phyloP scores from a whole-genome alignment of 306 rosid genomes.

The Citrullus colocynthis region DNA sequence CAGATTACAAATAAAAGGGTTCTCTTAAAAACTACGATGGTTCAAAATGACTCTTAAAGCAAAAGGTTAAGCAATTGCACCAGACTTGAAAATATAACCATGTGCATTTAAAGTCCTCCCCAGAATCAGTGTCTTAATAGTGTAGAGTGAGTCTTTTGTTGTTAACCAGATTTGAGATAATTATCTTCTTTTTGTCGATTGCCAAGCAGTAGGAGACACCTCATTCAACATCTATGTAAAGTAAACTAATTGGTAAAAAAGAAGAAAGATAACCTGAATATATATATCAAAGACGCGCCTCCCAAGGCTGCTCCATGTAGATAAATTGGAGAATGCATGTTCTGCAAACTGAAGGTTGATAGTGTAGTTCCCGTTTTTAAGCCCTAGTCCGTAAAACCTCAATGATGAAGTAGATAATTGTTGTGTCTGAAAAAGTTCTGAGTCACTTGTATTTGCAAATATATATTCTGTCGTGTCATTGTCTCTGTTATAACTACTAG shows the following conservation, averaged over 20 bases:
- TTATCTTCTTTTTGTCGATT: background rate
- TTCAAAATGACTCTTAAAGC: too few relatives aligned
- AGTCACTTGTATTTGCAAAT: constrained; percentile 19
- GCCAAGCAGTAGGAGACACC: background rate
- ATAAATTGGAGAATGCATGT: constrained; percentile 17
- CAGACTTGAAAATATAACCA: too few relatives aligned
- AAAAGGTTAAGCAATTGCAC: too few relatives aligned
- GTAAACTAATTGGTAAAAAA: background rate
- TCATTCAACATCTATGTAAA: background rate
- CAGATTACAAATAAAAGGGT: too few relatives aligned
- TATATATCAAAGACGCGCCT: constrained; percentile 55
- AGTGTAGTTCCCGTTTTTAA: constrained; percentile 45
- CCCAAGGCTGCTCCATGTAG: constrained; percentile 50
- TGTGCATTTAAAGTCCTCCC: background rate
- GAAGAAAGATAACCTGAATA: constrained; percentile 35
- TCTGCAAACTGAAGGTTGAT: constrained; percentile 53
- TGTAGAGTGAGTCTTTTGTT: background rate
- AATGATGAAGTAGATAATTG: constrained; percentile 58
- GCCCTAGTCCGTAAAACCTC: constrained; percentile 58
- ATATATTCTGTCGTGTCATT: constrained; percentile 11
- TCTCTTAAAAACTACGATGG: too few relatives aligned
- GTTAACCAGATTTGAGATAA: background rate
- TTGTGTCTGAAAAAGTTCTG: constrained; percentile 45
- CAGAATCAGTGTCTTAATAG: background rate
- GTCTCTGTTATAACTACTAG: constrained; percentile 6